Percentiles rank a stretch among this genome's conserved stretches.
phyloP scores from a whole-genome alignment of 768 basidiomycete genomes.

The Dioszegia crocea region DNA sequence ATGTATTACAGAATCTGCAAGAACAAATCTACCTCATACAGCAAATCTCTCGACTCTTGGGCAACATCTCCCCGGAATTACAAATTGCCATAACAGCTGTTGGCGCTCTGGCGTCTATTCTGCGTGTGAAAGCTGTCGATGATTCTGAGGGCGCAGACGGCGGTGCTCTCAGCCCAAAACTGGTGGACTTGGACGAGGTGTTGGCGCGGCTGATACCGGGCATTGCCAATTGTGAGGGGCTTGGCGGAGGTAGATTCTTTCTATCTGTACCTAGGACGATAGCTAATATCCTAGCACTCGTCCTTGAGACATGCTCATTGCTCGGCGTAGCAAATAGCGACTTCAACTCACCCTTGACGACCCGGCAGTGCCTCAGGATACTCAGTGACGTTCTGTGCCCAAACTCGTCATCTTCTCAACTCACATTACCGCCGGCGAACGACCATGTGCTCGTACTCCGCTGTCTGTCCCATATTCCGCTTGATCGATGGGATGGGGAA shows the following conservation, averaged over 20 bases:
- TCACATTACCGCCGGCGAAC: slow-evolving; percentile 4
- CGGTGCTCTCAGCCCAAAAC: no score
- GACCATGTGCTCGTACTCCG: slow-evolving; percentile 22
- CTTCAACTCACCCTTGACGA: neutral
- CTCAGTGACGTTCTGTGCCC: neutral
- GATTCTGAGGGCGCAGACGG: no score
- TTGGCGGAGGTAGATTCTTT: neutral
- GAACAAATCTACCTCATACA: slow-evolving; percentile 22
- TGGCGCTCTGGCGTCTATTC: neutral
- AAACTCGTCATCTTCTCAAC: neutral
- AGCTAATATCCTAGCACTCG: neutral
- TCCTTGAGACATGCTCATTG: neutral
- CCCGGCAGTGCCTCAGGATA: neutral
- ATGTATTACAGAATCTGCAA: slow-evolving; percentile 9
- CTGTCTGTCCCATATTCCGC: slow-evolving; percentile 25
- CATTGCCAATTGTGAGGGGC: neutral
- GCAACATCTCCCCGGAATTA: neutral
- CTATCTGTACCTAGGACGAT: neutral
- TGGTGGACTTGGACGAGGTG: neutral
- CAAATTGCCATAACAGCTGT: neutral
- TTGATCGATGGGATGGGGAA: slow-evolving; percentile 18
- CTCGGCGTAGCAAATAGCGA: no score
- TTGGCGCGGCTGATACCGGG: neutral
- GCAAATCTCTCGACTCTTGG: neutral
- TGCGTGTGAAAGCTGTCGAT: no score